phyloP scores from a whole-genome alignment of 495 filamentous ascomycete genomes.

The Aspergillus sparsus region DNA sequence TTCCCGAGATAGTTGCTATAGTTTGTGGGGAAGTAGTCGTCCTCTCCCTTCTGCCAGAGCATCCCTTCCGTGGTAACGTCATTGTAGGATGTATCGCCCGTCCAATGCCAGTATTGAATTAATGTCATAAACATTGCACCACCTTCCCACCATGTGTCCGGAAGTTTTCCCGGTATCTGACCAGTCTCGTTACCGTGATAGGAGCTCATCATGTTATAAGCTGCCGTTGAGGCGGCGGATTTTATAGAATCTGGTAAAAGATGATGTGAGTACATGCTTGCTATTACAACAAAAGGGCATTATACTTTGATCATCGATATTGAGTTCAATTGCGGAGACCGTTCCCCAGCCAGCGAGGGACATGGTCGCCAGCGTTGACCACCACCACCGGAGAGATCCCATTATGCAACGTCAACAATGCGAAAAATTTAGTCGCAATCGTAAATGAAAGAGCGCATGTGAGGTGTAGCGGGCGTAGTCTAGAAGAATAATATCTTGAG shows the following conservation, averaged over 20 bases:
- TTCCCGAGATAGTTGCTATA: conserved; percentile 59
- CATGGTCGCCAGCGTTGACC: conserved; percentile 7
- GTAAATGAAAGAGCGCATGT: no score
- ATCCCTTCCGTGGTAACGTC: conserved; percentile 60
- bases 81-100: conserved; percentile 72
- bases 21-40: conserved; percentile 65
- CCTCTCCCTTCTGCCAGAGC: conserved; percentile 65
- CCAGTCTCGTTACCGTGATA: conserved; percentile 65
- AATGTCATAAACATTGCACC: conserved; percentile 73
- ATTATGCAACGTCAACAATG: conserved; percentile 17
- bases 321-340: conserved; percentile 33
- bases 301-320: conserved; percentile 37
- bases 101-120: conserved; percentile 79
- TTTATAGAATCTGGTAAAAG: conserved; percentile 56
- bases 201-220: conserved; percentile 63
- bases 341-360: conserved; percentile 29
- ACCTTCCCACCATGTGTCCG: conserved; percentile 72
- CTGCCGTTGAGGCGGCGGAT: conserved; percentile 59
- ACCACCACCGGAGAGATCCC: conserved; percentile 29
- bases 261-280: conserved; percentile 6
- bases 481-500: no score
- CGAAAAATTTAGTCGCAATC: background rate
- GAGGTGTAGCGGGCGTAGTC: no score
- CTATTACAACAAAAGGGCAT: background rate
- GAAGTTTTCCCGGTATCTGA: conserved; percentile 64